phyloP scores from a whole-genome alignment of 2,329 filamentous ascomycete species.

The Alternaria gaisen region DNA sequence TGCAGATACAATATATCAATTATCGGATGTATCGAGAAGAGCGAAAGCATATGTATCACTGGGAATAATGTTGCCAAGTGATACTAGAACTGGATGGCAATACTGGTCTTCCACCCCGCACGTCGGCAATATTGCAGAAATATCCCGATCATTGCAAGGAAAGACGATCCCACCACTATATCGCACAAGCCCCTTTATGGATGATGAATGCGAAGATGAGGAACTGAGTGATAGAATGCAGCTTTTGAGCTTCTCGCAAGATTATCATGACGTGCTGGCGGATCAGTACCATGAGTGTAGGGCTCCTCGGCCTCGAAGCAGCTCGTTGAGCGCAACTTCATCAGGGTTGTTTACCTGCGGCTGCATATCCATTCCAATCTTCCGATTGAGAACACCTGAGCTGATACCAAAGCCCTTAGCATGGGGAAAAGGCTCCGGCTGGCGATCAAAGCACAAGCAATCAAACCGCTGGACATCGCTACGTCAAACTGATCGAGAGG shows the following conservation, averaged over 20 bases:
- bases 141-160: slow-evolving; percentile 13
- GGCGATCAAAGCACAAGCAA: slow-evolving; percentile 19
- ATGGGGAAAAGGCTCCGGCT: slow-evolving; percentile 29
- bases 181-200: slow-evolving; percentile 19
- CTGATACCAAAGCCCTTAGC: slow-evolving; percentile 21
- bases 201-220: slow-evolving; percentile 29
- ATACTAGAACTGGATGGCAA: slow-evolving; percentile 13
- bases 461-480: slow-evolving; percentile 28
- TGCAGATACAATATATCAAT: slow-evolving; percentile 16
- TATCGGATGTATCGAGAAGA: slow-evolving; percentile 29
- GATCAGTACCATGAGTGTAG: slow-evolving; percentile 35
- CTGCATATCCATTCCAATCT: background rate
- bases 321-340: background rate
- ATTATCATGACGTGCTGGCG: slow-evolving; percentile 40
- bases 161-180: slow-evolving; percentile 26
- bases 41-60: slow-evolving; percentile 35
- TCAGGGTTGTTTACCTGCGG: background rate
- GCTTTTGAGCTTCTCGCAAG: slow-evolving; percentile 40
- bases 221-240: slow-evolving; percentile 32
- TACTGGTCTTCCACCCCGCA: background rate
- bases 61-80: slow-evolving; percentile 23
- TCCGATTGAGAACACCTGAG: background rate
- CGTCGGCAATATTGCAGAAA: background rate
- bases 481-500: slow-evolving; percentile 16
- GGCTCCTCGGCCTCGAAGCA: slow-evolving; percentile 2